A percentile compares a stretch with the other conserved stretches of the same genome.
phyloP scores from a whole-genome alignment of 2,329 filamentous ascomycete species.

The Phyllosticta capitalensis region DNA sequence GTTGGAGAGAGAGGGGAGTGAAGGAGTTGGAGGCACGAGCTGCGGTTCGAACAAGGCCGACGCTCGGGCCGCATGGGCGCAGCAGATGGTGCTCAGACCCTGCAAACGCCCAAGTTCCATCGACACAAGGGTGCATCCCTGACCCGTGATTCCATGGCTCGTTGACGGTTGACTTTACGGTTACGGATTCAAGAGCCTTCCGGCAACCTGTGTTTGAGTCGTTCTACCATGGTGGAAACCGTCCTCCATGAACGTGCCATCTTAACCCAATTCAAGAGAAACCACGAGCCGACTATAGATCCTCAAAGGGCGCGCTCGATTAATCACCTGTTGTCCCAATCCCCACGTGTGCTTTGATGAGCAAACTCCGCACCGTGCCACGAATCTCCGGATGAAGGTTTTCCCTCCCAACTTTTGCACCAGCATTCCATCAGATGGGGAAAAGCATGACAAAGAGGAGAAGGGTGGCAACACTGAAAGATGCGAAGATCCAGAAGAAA shows the following conservation, averaged over 20 bases:
- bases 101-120: not conserved
- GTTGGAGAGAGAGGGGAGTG: constrained; percentile 2
- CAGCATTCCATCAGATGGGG: not conserved
- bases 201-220: not conserved
- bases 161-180: not conserved
- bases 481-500: not conserved
- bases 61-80: not conserved
- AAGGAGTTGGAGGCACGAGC: not conserved
- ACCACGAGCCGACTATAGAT: not conserved
- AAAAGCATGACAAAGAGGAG: not conserved
- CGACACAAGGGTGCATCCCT: not conserved
- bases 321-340: not conserved
- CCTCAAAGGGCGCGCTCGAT: not conserved
- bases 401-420: not conserved
- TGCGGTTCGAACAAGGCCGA: constrained; percentile 3
- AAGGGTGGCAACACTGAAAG: not conserved
- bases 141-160: not conserved
- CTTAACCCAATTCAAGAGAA: not conserved
- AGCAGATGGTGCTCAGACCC: not conserved
- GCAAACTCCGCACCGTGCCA: not conserved
- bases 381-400: not conserved
- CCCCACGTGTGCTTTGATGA: not conserved
- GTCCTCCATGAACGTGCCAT: not conserved
- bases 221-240: not conserved
- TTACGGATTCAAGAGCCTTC: not conserved